Percentiles rank a stretch among this genome's conserved stretches.
phyloP scores from a whole-genome alignment of 495 filamentous ascomycete genomes.

The Neurospora sp. region DNA sequence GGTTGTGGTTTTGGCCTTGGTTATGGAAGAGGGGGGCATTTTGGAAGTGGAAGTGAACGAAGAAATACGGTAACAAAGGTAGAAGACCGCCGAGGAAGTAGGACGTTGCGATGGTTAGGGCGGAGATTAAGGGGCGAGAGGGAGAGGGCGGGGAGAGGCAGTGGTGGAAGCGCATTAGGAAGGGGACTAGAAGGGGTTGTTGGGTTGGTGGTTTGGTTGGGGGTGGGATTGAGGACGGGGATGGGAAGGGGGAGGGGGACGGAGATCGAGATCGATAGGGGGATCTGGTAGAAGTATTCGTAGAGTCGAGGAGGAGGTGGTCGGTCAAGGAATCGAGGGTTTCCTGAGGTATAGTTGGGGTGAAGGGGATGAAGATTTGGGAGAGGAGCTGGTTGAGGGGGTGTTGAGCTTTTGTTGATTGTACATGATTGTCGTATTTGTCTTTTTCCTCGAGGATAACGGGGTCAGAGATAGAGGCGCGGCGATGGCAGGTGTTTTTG shows the following conservation, averaged over 20 bases:
- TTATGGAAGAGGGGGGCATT: too few species aligned
- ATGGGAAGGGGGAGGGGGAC: neutral
- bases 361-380: neutral
- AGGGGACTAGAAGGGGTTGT: neutral
- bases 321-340: constrained; percentile 26
- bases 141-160: neutral
- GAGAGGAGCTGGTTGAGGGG: neutral
- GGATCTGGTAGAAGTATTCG: neutral
- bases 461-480: neutral
- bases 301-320: constrained; percentile 12
- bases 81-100: neutral
- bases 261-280: too few species aligned
- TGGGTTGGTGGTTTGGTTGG: neutral
- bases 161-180: neutral
- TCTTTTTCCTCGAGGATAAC: neutral
- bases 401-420: neutral
- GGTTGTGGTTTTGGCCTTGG: neutral
- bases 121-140: neutral
- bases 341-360: neutral
- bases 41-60: neutral
- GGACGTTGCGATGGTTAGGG: neutral
- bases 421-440: neutral
- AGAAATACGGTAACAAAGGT: neutral
- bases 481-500: neutral
- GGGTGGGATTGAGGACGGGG: neutral